Evolutionary conservation across 345 rosid genomes (phyloP).

Genomic region (Luvunga scandens): DNA sequence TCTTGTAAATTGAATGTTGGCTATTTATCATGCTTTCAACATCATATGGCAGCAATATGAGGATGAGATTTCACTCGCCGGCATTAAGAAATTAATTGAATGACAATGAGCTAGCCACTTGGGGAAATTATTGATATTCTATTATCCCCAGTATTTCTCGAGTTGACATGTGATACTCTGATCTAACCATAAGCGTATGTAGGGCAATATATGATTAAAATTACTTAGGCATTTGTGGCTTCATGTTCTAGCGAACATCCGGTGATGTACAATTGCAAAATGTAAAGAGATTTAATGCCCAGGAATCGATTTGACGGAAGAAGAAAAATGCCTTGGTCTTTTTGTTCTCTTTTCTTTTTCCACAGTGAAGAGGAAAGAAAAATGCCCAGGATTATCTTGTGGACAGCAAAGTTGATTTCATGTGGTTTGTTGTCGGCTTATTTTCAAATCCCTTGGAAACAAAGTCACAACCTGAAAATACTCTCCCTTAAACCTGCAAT

Average conservation of each 20-base stretch:
- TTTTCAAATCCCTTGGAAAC: background rate
- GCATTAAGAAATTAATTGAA: background rate
- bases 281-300: background rate
- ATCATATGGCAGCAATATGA: background rate
- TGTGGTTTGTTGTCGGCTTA: background rate
- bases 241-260: background rate
- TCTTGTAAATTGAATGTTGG: background rate
- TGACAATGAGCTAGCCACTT: background rate
- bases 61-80: background rate
- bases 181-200: background rate
- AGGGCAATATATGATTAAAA: background rate
- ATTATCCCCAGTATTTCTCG: background rate
- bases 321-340: background rate
- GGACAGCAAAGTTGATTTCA: conserved; percentile 7
- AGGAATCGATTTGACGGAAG: background rate
- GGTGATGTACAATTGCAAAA: background rate
- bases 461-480: background rate
- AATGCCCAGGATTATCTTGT: background rate
- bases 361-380: background rate
- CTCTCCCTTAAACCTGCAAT: background rate
- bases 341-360: background rate
- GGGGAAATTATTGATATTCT: background rate
- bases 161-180: background rate
- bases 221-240: background rate
- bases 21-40: background rate